Evolutionary conservation across 345 rosid species (phyloP), one percentile per base, ranked within the genome.

Genomic region (Chamaenerion angustifolium): DNA sequence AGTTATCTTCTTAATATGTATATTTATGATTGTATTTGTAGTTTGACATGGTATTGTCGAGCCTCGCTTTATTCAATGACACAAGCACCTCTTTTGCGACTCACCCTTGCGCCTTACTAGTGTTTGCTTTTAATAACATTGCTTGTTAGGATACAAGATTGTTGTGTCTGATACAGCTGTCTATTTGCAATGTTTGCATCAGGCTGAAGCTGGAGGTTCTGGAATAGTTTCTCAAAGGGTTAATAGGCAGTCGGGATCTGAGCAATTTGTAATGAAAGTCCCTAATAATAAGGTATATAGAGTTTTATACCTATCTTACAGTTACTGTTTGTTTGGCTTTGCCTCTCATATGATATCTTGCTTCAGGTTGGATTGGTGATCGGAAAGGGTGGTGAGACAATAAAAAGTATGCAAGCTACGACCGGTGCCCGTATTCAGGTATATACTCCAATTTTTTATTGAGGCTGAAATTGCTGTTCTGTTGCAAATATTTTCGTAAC

Each of bases 361-460:
- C 71, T 57, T 61, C 81, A 93, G 99, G 99, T 93, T 73, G 99
- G 99, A 63, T 62, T 93, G 65, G 96, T 93, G 21, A 93, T 93
- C 69, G 99, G 99, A 52, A 93, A 93, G 83, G 97, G 99, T 49
- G 99, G 99, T 12, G 99, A 93, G 45, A 79, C 95, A 19, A 93
- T 93, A 53, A 93, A 93, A 83, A 82, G 72, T 63, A 85, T 93
- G 94, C 99, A 93, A 79, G 82, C 83, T 31, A 74, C 77, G 52
- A 70, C 83, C 60, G 94, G 94, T 52, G 99, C 99, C 63, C 85
- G 97, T 16, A 78, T 93, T 60, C 99, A 93, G 99, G 99, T 93
- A 53, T 7, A 31, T 4, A 31, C 10, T 31, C 37, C 10, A 31
- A 3, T 31, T 1, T 8, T 31, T 23, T 23, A 5, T 23, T 23